Evolutionary conservation across 208 protist species (phyloP).

Genomic region (Leishmania guyanensis): DNA sequence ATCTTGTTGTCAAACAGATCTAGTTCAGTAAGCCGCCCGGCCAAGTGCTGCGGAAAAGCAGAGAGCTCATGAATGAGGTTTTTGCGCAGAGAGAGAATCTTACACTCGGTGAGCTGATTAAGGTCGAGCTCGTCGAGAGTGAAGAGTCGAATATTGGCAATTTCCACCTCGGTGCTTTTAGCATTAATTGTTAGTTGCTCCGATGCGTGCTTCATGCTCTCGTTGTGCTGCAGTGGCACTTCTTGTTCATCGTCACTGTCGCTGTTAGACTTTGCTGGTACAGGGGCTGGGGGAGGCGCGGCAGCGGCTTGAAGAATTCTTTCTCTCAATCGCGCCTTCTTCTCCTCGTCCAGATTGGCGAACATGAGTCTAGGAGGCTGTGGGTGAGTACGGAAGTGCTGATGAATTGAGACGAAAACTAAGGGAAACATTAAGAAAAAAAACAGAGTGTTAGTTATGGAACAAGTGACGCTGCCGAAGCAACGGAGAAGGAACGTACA

Average conservation of each 20-base stretch:
- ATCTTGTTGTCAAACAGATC: constrained; percentile 95
- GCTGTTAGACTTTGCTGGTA: constrained; percentile 18
- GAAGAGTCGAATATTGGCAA: constrained; percentile 87
- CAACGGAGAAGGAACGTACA: not conserved
- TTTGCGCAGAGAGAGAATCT: constrained; percentile 75
- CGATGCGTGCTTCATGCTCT: constrained; percentile 21
- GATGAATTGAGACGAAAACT: not conserved
- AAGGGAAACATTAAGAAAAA: not conserved
- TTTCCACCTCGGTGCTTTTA: constrained; percentile 63
- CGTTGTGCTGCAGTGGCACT: constrained; percentile 18
- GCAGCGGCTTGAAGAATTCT: constrained; percentile 28
- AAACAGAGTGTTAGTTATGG: not conserved
- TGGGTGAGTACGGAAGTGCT: not conserved
- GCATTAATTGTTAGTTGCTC: constrained; percentile 62
- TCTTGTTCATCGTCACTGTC: constrained; percentile 28
- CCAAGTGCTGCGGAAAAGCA: constrained; percentile 70
- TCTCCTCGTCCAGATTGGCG: constrained; percentile 32
- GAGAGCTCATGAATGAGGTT: constrained; percentile 90
- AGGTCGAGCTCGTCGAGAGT: constrained; percentile 84
- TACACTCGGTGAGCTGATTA: constrained; percentile 63
- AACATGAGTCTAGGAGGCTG: constrained; percentile 18
- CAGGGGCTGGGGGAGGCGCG: constrained; percentile 1
- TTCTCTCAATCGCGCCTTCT: constrained; percentile 29
- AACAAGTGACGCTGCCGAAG: not conserved
- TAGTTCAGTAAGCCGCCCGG: constrained; percentile 63